Evolutionary conservation across 1,284 basidiomycete genomes (phyloP).

Genomic region (Fomitopsis palustris): DNA sequence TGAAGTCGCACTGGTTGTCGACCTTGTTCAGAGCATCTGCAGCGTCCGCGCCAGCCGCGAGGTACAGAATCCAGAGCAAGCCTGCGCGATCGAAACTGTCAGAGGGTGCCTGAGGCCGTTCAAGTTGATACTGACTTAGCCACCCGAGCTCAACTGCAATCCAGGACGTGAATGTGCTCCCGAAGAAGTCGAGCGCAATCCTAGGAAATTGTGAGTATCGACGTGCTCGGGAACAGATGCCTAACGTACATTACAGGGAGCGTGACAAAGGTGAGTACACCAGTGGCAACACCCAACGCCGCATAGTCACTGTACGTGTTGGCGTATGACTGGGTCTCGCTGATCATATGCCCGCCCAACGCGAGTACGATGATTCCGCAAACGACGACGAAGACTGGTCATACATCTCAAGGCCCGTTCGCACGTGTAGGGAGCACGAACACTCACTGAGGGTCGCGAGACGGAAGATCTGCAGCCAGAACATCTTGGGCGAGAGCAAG

Average conservation of each 20-base stretch:
- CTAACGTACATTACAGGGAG: constrained; percentile 20
- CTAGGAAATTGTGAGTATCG: constrained; percentile 6
- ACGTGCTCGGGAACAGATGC: neutral
- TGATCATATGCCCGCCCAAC: constrained; percentile 17
- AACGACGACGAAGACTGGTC: constrained; percentile 8
- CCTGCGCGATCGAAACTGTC: neutral
- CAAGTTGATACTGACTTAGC: constrained; percentile 19
- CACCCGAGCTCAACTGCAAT: constrained; percentile 25
- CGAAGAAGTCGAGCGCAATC: constrained; percentile 20
- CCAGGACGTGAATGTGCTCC: constrained; percentile 24
- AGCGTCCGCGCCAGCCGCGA: constrained; percentile 15
- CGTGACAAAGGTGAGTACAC: constrained; percentile 19
- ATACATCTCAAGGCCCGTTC: neutral
- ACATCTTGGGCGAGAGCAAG: neutral
- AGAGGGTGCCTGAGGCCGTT: neutral
- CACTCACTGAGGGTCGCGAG: neutral
- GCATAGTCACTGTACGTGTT: constrained; percentile 14
- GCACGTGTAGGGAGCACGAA: neutral
- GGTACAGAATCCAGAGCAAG: constrained; percentile 19
- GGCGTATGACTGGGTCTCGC: constrained; percentile 11
- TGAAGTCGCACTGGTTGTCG: constrained; percentile 11
- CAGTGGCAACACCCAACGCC: constrained; percentile 19
- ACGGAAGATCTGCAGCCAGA: constrained; percentile 2
- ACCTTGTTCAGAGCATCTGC: constrained; percentile 2
- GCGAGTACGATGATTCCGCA: constrained; percentile 19